Evolutionary conservation across 2,329 filamentous ascomycete genomes (phyloP).

Genomic region (Xylariaceae sp.): DNA sequence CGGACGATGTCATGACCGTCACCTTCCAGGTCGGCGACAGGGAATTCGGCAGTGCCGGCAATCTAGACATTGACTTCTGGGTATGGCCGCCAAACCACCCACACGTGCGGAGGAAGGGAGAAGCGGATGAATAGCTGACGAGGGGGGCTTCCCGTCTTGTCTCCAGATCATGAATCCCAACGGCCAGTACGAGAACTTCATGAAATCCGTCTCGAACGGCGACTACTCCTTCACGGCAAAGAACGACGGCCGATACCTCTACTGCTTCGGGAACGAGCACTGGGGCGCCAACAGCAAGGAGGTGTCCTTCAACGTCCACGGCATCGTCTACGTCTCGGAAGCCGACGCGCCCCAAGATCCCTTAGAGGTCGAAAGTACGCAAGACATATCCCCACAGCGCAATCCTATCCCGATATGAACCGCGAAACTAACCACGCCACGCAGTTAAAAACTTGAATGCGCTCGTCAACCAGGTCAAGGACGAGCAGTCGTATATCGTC

Average conservation of each 20-base stretch:
- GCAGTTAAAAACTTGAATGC: conserved; percentile 79
- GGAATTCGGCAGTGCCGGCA: conserved; percentile 91
- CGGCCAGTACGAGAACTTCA: conserved; percentile 71
- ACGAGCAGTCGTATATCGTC: conserved; percentile 96
- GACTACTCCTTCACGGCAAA: conserved; percentile 88
- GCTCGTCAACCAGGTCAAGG: conserved; percentile 85
- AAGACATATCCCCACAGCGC: not conserved
- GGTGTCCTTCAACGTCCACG: conserved; percentile 98
- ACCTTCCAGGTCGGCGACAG: conserved; percentile 97
- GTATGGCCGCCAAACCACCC: conserved; percentile 48
- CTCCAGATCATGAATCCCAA: conserved; percentile 71
- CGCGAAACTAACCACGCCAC: conserved; percentile 5
- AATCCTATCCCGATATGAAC: not conserved
- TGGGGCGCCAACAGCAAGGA: conserved; percentile 97
- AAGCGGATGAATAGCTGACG: not conserved
- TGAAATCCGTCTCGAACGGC: conserved; percentile 79
- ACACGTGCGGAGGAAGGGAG: too few species aligned
- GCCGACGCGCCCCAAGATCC: conserved; percentile 79
- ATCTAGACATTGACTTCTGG: conserved; percentile 97
- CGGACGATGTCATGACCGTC: conserved; percentile 96
- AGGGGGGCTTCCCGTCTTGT: not conserved
- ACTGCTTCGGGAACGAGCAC: conserved; percentile 99
- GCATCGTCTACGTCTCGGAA: conserved; percentile 94
- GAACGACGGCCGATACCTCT: conserved; percentile 82
- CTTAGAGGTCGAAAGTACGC: conserved; percentile 79